phyloP scores from a whole-genome alignment of 768 basidiomycete species.

The Termitomyces sp. region DNA sequence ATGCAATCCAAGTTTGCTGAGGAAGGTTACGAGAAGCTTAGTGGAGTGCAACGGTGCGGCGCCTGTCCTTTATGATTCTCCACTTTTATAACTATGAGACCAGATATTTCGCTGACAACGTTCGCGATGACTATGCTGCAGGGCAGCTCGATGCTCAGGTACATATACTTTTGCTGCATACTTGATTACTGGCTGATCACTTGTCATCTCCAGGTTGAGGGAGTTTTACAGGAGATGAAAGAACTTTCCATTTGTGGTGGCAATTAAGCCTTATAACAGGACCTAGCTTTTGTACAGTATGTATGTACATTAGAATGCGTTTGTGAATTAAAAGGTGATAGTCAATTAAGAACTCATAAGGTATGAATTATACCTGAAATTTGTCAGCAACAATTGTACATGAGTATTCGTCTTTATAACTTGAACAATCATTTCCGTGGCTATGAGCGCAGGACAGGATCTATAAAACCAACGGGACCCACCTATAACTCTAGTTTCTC shows the following conservation, averaged over 20 bases:
- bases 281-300: not conserved
- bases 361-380: not conserved
- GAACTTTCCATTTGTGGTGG: constrained; percentile 93
- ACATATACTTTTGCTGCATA: constrained; percentile 13
- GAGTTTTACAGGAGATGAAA: constrained; percentile 94
- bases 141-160: constrained; percentile 95
- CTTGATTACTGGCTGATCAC: not conserved
- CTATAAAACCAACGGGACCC: not conserved
- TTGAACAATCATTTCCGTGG: not conserved
- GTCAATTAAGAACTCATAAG: not conserved
- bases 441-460: not conserved
- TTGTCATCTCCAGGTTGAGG: constrained; percentile 68
- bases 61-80: constrained; percentile 6
- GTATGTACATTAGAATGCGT: constrained; percentile 6
- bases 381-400: not conserved
- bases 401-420: not conserved
- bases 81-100: not conserved
- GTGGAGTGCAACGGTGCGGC: constrained; percentile 82
- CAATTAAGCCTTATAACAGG: constrained; percentile 21
- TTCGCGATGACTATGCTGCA: constrained; percentile 95
- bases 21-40: constrained; percentile 96
- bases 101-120: constrained; percentile 87
- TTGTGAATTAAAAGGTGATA: not conserved
- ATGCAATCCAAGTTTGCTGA: constrained; percentile 98
- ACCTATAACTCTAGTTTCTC: not conserved